phyloP scores from a whole-genome alignment of 768 basidiomycete species.

The Podaxis pistillaris region DNA sequence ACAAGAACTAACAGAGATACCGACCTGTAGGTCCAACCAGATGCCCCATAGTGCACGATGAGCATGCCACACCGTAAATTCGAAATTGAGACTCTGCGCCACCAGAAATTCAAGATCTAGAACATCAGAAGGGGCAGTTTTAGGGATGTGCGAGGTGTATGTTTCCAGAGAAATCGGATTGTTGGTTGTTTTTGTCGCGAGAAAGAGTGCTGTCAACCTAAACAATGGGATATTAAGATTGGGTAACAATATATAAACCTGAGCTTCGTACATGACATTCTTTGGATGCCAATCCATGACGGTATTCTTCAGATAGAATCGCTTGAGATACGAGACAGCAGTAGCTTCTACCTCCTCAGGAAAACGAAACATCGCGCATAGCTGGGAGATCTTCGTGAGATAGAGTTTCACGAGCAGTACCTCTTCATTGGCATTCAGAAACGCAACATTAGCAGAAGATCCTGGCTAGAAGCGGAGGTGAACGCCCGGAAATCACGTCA shows the following conservation, averaged over 20 bases:
- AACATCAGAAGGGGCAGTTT: slow-evolving; percentile 78
- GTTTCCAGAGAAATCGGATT: slow-evolving; percentile 84
- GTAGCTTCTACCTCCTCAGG: slow-evolving; percentile 94
- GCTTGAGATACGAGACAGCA: slow-evolving; percentile 87
- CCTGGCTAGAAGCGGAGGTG: slow-evolving; percentile 51
- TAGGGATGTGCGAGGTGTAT: slow-evolving; percentile 82
- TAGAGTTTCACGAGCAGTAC: slow-evolving; percentile 87
- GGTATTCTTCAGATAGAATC: slow-evolving; percentile 96
- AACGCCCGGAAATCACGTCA: slow-evolving; percentile 10
- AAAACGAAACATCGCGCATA: slow-evolving; percentile 84
- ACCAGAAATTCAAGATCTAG: slow-evolving; percentile 95
- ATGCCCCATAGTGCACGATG: slow-evolving; percentile 88
- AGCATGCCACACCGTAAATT: slow-evolving; percentile 92
- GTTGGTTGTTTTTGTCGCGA: slow-evolving; percentile 98
- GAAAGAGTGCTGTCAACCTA: slow-evolving; percentile 93
- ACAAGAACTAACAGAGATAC: slow-evolving; percentile 13
- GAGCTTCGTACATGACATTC: slow-evolving; percentile 82
- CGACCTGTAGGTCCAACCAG: slow-evolving; percentile 84
- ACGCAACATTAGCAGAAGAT: slow-evolving; percentile 69
- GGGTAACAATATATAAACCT: not conserved
- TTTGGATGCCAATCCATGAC: slow-evolving; percentile 99
- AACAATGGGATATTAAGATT: slow-evolving; percentile 8
- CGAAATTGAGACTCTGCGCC: slow-evolving; percentile 90
- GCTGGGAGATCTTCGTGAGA: slow-evolving; percentile 76
- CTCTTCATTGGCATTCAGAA: slow-evolving; percentile 82